Evolutionary conservation across 2,329 filamentous ascomycete species (phyloP).

Genomic region (Clonostachys rosea): DNA sequence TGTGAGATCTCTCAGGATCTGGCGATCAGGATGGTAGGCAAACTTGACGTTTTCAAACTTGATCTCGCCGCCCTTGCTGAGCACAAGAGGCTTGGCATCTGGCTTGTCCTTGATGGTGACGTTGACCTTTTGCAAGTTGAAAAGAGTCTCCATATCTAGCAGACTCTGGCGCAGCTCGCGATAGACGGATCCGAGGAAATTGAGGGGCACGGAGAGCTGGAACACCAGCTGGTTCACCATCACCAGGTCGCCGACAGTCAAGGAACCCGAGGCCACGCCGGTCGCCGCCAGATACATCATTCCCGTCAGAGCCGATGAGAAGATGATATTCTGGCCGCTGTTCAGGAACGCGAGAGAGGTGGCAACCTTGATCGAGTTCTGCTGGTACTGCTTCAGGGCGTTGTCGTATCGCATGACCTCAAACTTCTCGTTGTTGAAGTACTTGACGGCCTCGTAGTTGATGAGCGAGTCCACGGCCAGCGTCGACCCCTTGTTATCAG

Average conservation of each 20-base stretch:
- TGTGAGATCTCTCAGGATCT: constrained; percentile 78
- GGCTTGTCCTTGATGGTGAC: constrained; percentile 76
- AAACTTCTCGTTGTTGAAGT: constrained; percentile 98
- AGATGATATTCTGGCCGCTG: constrained; percentile 94
- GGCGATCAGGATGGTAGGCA: constrained; percentile 81
- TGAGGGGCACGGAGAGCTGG: constrained; percentile 92
- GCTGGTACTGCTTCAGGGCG: constrained; percentile 81
- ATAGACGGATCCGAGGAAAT: constrained; percentile 98
- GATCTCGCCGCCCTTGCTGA: constrained; percentile 81
- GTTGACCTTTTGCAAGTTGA: constrained; percentile 96
- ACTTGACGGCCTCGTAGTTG: constrained; percentile 99
- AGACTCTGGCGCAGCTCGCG: constrained; percentile 91
- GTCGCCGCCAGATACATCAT: constrained; percentile 98
- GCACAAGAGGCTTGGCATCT: constrained; percentile 65
- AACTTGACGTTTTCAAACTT: constrained; percentile 93
- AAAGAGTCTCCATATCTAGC: constrained; percentile 97
- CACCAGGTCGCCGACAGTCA: constrained; percentile 94
- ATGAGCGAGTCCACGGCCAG: constrained; percentile 95
- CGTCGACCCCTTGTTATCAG: constrained; percentile 91
- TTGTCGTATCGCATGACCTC: constrained; percentile 89
- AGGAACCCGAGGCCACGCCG: constrained; percentile 72
- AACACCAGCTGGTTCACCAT: constrained; percentile 99
- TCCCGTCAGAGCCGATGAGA: constrained; percentile 84
- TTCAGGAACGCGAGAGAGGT: constrained; percentile 92
- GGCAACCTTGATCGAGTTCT: constrained; percentile 92